Evolutionary conservation across 805 yeast species (phyloP).

Genomic region (Cephaloascus albidus): DNA sequence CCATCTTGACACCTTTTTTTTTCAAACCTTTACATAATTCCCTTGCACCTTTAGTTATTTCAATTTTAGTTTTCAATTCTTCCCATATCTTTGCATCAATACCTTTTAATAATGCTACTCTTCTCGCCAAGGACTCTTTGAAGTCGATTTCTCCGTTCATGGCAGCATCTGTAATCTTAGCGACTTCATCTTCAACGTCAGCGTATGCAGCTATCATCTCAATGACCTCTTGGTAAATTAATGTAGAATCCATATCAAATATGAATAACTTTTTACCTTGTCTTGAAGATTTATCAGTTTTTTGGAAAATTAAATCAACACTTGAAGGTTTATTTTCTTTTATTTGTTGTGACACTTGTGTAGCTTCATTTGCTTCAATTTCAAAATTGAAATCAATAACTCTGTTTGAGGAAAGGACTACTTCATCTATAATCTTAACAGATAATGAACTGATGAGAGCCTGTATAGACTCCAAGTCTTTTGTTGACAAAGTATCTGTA

Average conservation of each 20-base stretch:
- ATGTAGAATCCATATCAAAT: constrained; percentile 97
- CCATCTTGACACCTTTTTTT: constrained; percentile 55
- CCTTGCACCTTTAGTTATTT: constrained; percentile 77
- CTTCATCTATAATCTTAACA: constrained; percentile 13
- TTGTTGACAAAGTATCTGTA: constrained; percentile 6
- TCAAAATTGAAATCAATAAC: constrained; percentile 27
- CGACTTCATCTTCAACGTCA: constrained; percentile 79
- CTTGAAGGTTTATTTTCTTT: constrained; percentile 13
- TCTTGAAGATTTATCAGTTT: constrained; percentile 8
- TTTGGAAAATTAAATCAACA: constrained; percentile 25
- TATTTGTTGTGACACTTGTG: constrained; percentile 5
- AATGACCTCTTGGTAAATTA: constrained; percentile 93
- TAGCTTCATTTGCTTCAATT: constrained; percentile 6
- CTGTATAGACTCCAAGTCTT: constrained; percentile 11
- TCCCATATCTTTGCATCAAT: constrained; percentile 73
- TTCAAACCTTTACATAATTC: constrained; percentile 61
- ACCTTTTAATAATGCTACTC: constrained; percentile 79
- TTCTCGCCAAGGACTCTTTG: constrained; percentile 62
- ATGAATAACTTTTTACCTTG: constrained; percentile 52
- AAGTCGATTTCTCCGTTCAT: constrained; percentile 97
- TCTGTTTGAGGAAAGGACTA: constrained; percentile 18
- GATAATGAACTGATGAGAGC: constrained; percentile 16
- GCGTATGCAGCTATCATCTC: constrained; percentile 94
- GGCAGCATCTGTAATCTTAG: constrained; percentile 83
- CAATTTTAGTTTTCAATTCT: constrained; percentile 58